phyloP scores from a whole-genome alignment of 306 rosid species.

The Pueraria montana region DNA sequence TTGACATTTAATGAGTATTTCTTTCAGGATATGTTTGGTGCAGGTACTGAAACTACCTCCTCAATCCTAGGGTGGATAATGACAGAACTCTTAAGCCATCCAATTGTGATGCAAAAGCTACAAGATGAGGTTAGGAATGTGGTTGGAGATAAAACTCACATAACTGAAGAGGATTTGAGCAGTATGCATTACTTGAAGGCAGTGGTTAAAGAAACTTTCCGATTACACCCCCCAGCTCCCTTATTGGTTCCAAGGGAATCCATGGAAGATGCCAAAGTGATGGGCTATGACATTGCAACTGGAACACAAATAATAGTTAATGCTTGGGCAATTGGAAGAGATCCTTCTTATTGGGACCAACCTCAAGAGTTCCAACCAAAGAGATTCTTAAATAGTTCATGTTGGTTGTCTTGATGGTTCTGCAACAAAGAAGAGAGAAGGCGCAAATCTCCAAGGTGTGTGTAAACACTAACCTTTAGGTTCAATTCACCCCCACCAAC shows the following conservation, averaged over 20 bases:
- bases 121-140: background rate
- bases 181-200: background rate
- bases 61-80: background rate
- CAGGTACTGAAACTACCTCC: background rate
- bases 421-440: no score
- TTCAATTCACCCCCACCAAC: no score
- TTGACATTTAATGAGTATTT: no score
- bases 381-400: no score
- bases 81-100: background rate
- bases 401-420: no score
- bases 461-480: no score
- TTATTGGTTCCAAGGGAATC: background rate
- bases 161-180: background rate
- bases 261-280: background rate
- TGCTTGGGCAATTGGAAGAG: no score
- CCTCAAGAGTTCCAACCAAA: no score
- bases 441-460: no score
- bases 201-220: constrained; percentile 3
- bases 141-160: background rate
- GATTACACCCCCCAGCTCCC: background rate
- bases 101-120: background rate
- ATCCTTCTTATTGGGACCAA: no score
- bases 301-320: background rate
- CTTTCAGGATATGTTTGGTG: background rate
- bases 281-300: background rate